Base-by-base conservation (phyloP, 768 basidiomycete species). In the Trametes villosa region DNA sequence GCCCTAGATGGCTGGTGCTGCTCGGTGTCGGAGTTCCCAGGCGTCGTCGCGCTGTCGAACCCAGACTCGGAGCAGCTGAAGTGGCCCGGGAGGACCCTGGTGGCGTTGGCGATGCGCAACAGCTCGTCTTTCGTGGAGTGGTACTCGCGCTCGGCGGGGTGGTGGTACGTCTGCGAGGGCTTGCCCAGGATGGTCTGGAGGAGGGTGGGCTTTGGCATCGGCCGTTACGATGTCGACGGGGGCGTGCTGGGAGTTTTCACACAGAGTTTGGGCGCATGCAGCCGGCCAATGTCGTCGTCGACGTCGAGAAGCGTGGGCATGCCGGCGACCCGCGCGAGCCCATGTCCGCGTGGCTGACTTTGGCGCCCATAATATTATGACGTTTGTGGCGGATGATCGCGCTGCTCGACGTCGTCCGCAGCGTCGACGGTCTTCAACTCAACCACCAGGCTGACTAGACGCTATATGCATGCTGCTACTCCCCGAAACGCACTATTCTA, bases 91-190 rank as follows among this genome's bases (percentile, higher is more conserved):
- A 63, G 53, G 52, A 46, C 45, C 53, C 31, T 46, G 47, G 55
- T 64, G 64, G 53, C 65, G 56, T 53, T 57, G 44, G 80, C 74
- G 60, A 84, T 78, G 13, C 80, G 79, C 64, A 83, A 66, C 72
- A 87, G 78, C 52, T 82, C 79, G 55, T 75, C 68, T 69, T 80
- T 83, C 12, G 77, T 80, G 0, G 82, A 85, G 62, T 81, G 78
- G 65, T 84, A 85, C 5, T 81, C 76, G 66, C 79, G 81, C 53
- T 59, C 62, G 0, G 81, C 31, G 2, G 78, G 81, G 54, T 77
- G 74, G 9, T 74, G 68, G 71, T 91, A 91, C 0, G 79, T 74
- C 69, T 88, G 85, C 1, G 88, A 89, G 12, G 89, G 89, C 52
- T 78, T 71, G 52, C 84, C 82, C 42, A 92, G 78, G 44, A 90